Base-by-base conservation (phyloP, 2,329 filamentous ascomycete species). In the Xylariaceae sp. region DNA sequence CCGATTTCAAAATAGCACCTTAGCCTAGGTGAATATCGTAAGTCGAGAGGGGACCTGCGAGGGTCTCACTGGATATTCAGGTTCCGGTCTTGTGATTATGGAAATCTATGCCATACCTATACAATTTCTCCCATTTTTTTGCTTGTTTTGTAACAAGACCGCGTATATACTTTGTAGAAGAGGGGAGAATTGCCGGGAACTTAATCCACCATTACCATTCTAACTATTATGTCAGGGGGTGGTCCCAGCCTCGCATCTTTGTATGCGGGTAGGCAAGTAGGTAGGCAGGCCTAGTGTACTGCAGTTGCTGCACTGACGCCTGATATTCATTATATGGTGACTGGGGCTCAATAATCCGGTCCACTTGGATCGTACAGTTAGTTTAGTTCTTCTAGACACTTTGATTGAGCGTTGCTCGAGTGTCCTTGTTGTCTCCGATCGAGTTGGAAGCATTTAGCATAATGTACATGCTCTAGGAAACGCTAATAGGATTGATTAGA, bases 71-170 rank as follows among this genome's bases (percentile, higher is more conserved):
- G 47, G 50, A 60, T 44, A 56, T 49, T 52, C 52, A n/a, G n/a
- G n/a, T n/a, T n/a, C 52, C 52, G 57, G 62, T 58, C 49, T 54
- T 48, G 32, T 57, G 37, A 52, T 20, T 56, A 61, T 59, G 61
- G 56, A 52, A 61, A 63, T 63, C 61, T 63, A 60, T 58, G 54
- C 50, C 56, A 51, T 50, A 61, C 53, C 44, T 61, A 59, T n/a
- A 45, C 50, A 49, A 37, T 47, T 42, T 37, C 12, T 16, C 14
- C 9, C 32, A 7, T 12, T 37, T 9, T 26, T 26, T 26, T 26
- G 9, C 23, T 10, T 37, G 32, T 37, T 10, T 37, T 37, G 32
- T 16, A 14, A 4, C 32, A 7, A 3, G 3, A 37, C 3, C 32
- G 32, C 32, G 14, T 10, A 37, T 37, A 4, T n/a, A n/a, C n/a